phyloP scores from a whole-genome alignment of 139 green algal species.

The Chlamydomonas sp. region DNA sequence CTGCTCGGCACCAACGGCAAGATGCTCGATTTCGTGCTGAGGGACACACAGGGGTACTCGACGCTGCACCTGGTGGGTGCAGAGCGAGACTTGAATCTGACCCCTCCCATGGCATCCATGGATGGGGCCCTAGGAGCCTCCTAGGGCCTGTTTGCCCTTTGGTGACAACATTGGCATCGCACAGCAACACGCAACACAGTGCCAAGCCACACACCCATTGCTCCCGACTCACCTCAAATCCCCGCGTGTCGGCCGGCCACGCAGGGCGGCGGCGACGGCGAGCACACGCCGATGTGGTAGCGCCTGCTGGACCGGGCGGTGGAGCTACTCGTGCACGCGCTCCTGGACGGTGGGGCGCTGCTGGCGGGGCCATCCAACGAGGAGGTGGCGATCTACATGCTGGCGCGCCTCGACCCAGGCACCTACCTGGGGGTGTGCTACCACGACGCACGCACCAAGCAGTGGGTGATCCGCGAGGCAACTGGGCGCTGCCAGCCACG shows the following conservation, averaged over 20 bases:
- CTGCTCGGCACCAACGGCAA: constrained; percentile 51
- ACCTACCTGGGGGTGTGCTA: constrained; percentile 40
- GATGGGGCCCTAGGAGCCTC: no score
- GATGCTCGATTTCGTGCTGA: constrained; percentile 50
- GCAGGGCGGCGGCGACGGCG: no score
- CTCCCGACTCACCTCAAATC: no score
- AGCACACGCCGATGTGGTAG: constrained; percentile 29
- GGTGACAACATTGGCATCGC: no score
- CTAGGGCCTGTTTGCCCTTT: no score
- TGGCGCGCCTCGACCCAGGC: no score
- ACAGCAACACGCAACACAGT: no score
- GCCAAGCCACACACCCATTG: no score
- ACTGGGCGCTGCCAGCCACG: constrained; percentile 20
- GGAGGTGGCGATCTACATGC: no score
- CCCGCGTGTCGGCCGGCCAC: no score
- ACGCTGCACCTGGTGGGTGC: neutral
- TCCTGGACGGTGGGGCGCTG: constrained; percentile 52
- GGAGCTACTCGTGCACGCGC: constrained; percentile 21
- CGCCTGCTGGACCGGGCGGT: constrained; percentile 36
- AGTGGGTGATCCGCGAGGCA: constrained; percentile 32
- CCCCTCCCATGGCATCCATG: no score
- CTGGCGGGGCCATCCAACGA: constrained; percentile 41
- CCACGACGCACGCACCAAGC: constrained; percentile 19
- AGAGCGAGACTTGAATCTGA: no score
- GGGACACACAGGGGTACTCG: constrained; percentile 7